phyloP scores from a whole-genome alignment of 371 early-diverging fungal species.

The Circinella umbellata region DNA sequence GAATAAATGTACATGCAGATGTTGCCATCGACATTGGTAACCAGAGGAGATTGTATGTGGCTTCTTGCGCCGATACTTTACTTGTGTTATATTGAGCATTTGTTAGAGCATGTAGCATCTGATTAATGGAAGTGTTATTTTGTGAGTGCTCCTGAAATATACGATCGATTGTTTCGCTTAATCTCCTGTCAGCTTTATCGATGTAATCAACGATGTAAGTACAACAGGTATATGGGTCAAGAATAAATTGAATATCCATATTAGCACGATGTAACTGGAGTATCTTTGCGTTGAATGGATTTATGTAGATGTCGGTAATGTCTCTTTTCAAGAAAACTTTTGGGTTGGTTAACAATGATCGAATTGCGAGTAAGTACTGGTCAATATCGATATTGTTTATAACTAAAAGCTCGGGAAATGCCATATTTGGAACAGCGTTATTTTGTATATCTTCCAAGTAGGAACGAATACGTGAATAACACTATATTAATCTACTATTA shows the following conservation, averaged over 20 bases:
- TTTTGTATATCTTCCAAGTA: too few relatives aligned
- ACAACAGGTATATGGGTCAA: conserved; percentile 4
- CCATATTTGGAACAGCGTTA: too few relatives aligned
- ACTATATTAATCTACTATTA: too few relatives aligned
- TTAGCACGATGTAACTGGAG: conserved; percentile 3
- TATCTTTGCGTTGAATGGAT: not conserved
- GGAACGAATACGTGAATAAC: too few relatives aligned
- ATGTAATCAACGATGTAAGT: conserved; percentile 5
- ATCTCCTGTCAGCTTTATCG: not conserved
- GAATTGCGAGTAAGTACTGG: too few relatives aligned
- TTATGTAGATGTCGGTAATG: not conserved
- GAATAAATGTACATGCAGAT: not conserved
- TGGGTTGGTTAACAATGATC: too few relatives aligned
- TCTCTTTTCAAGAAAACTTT: too few relatives aligned
- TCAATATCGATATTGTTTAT: too few relatives aligned
- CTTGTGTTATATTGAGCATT: conserved; percentile 1
- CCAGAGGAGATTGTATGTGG: not conserved
- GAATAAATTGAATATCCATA: conserved; percentile 7
- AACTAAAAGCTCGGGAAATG: too few relatives aligned
- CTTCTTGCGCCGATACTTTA: conserved; percentile 9
- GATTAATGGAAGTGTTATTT: not conserved
- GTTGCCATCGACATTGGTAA: not conserved
- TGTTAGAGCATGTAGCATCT: not conserved
- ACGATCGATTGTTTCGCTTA: not conserved
- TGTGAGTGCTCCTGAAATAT: not conserved